Evolutionary conservation across 257 asterid genomes (phyloP).

Genomic region (Eustoma russellianum): DNA sequence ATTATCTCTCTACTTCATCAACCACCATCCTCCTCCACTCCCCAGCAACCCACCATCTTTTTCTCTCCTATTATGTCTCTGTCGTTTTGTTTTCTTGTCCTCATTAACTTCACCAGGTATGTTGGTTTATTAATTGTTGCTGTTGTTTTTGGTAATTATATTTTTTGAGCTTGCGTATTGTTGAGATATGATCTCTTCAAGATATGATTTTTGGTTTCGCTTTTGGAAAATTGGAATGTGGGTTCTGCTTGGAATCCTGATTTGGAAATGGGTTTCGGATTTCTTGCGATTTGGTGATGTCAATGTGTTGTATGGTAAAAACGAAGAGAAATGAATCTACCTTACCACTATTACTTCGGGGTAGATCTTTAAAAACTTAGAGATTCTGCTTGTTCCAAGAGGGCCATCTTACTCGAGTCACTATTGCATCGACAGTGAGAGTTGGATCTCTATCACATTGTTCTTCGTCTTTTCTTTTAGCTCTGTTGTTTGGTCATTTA

Average conservation of each 20-base stretch:
- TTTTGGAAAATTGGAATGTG: constrained; percentile 15
- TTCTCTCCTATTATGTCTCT: constrained; percentile 13
- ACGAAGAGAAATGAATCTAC: too few species aligned
- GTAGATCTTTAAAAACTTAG: constrained; percentile 1
- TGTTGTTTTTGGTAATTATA: too few species aligned
- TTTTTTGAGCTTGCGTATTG: constrained; percentile 1
- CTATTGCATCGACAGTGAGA: constrained; percentile 13
- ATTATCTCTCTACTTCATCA: neutral
- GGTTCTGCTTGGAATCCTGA: constrained; percentile 11
- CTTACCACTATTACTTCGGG: neutral
- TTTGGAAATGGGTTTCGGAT: constrained; percentile 13
- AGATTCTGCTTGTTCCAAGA: neutral
- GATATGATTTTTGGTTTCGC: constrained; percentile 10
- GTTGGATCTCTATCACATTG: neutral
- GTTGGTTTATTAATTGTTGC: neutral
- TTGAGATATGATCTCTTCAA: constrained; percentile 17
- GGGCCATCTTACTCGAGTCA: constrained; percentile 27
- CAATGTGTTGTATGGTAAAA: neutral
- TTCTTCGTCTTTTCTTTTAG: neutral
- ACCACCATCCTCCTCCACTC: neutral
- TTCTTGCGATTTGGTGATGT: constrained; percentile 9
- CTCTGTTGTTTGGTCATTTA: neutral
- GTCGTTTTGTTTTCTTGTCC: constrained; percentile 8
- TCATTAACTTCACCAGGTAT: constrained; percentile 28
- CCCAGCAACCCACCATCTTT: neutral